Conservation (phyloP, 208 protist species). For the Crithidia brevicula region DNA sequence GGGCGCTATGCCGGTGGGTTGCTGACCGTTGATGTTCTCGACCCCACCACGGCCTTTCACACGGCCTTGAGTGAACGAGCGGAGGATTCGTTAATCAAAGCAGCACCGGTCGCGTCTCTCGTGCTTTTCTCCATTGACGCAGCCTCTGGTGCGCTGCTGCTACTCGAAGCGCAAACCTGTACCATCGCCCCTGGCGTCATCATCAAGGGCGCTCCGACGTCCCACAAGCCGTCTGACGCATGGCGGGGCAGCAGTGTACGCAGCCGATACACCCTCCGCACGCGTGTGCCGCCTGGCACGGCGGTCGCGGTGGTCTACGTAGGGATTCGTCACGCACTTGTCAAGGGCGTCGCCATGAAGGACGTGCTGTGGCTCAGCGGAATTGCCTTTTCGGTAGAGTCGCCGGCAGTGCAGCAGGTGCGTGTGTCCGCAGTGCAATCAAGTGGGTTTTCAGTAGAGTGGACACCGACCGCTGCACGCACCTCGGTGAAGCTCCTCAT, state of each 20-base stretch:
- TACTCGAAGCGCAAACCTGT: slow-evolving; percentile 9
- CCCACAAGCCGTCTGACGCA: not conserved
- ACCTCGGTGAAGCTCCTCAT: slow-evolving; percentile 11
- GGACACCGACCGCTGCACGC: not conserved
- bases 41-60: not conserved
- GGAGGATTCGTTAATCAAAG: not conserved
- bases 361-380: slow-evolving; percentile 25
- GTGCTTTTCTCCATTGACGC: slow-evolving; percentile 10
- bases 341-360: not conserved
- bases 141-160: not conserved
- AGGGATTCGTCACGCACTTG: slow-evolving; percentile 1
- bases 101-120: slow-evolving; percentile 2
- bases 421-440: slow-evolving; percentile 5
- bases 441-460: slow-evolving; percentile 9
- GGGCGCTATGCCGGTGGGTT: slow-evolving; percentile 4
- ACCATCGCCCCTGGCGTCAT: not conserved
- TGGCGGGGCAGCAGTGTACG: not conserved
- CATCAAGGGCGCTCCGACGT: not conserved
- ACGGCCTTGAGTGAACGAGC: not conserved
- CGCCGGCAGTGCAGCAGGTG: slow-evolving; percentile 13
- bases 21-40: slow-evolving; percentile 17
- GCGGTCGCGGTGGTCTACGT: slow-evolving; percentile 25
- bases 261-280: slow-evolving; percentile 5
- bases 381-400: slow-evolving; percentile 16
- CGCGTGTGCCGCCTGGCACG: not conserved